Evolutionary conservation across 2,329 filamentous ascomycete species (phyloP), one percentile per base, ranked within the genome.

Genomic region (Cladosporium sp.): DNA sequence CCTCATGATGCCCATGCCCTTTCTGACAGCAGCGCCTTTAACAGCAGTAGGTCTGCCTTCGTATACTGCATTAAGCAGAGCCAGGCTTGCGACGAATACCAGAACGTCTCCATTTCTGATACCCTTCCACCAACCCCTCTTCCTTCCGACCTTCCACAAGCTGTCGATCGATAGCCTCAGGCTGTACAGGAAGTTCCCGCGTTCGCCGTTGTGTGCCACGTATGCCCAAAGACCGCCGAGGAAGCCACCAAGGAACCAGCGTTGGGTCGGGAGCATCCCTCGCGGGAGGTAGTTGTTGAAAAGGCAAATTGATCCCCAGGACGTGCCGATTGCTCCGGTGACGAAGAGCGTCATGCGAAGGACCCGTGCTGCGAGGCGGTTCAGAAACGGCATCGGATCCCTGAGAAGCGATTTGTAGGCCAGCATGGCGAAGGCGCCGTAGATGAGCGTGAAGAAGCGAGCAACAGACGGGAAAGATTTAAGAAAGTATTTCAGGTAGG

Each of bases 61-160:
- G 62, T 92, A 88, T 1, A 93, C 81, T 7, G 80, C 79, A 50
- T 90, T 88, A 15, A 91, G 82, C 15, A 91, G 69, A 59, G 88
- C 87, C 69, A 95, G 75, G 41, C 88, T 86, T 15, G 82, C 68
- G 13, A 92, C 85, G 62, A 97, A 91, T 3, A 97, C 72, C 72
- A 85, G 80, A 4, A 96, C 81, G 68, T 97, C 92, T 0, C 90
- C 90, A 32, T 88, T 86, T 60, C 78, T 81, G 65, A 93, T 78
- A 9, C 88, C 88, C 56, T 79, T 82, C 89, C 92, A 95, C 82
- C 89, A 89, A 1, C 88, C 80, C 29, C 85, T 76, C 81, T 97
- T 97, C 49, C 86, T 81, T n/a, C 91, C 90, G 0, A 95, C 88
- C 73, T 95, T 95, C 88, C 90, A 97, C 39, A 90, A 69, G 32